Base-by-base conservation (phyloP, 129 eudicot genomes). In the Helianthus annuus region DNA sequence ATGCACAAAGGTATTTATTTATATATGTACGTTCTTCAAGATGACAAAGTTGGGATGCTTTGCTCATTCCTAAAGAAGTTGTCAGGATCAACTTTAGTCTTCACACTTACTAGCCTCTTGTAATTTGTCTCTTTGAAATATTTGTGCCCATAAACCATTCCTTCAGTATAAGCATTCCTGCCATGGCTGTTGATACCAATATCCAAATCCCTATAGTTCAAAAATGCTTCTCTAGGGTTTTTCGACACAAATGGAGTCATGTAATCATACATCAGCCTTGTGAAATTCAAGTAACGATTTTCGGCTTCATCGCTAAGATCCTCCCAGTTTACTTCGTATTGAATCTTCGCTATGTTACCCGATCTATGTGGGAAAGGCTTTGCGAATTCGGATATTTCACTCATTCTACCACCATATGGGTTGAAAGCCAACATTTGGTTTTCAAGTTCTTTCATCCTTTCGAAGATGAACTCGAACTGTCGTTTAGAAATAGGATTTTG, bases 391-490 rank as follows among this genome's bases (percentile, higher is more conserved):
- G 90, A 62, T 64, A 85, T 79, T 48, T 79, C 83, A 1, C 48
- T 55, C 90, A 85, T 82, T 52, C 75, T 66, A 17, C 90, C 90
- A 7, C 90, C 90, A n/a, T 76, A 85, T 2, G 90, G 77, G 48
- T 82, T 85, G 70, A 82, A 82, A 16, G 71, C 51, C 5, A 82
- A 62, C 29, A 64, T 45, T 4, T 73, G 76, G 39, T 57, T 72
- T 22, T 53, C 80, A 2, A 76, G 45, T 24, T 79, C 67, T 14
- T 72, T 54, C 80, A 85, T 56, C 42, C 53, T 69, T 13, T 72
- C 10, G 14, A 77, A 76, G 19, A 82, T 70, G 44, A 8, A 61
- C 27, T 79, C 76, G 19, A 85, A 68, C 4, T 80, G 85, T 17
- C 61, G 51, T 68, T 79, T 76, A 1, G 85, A 11, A 48, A 82